phyloP scores from a whole-genome alignment of 371 early-diverging fungal genomes.

The Mortierella sp. region DNA sequence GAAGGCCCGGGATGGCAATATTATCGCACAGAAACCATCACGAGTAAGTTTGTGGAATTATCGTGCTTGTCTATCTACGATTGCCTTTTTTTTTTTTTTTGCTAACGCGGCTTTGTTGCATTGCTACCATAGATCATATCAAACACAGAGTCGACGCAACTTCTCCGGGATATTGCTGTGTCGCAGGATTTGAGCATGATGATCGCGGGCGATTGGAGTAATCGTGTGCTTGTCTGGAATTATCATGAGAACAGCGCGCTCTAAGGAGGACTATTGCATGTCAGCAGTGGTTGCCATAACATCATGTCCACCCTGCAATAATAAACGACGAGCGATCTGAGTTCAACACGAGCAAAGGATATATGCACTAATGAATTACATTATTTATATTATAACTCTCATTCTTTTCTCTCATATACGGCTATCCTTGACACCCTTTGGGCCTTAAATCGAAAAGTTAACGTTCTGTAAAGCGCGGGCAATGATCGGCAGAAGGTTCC shows the following conservation, averaged over 20 bases:
- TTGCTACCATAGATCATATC: constrained; percentile 40
- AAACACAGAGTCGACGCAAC: constrained; percentile 25
- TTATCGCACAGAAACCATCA: constrained; percentile 37
- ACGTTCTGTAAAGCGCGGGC: constrained; percentile 56
- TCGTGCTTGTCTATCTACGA: background rate
- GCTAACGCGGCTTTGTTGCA: no score
- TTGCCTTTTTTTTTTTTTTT: background rate
- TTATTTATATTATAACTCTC: no score
- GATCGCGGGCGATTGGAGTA: constrained; percentile 47
- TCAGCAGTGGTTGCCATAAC: no score
- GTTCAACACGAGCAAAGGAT: no score
- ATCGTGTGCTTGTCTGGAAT: constrained; percentile 46
- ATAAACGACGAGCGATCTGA: no score
- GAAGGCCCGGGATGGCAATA: constrained; percentile 29
- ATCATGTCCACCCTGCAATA: no score
- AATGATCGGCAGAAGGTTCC: constrained; percentile 55
- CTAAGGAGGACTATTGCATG: no score
- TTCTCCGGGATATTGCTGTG: constrained; percentile 39
- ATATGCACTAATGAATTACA: no score
- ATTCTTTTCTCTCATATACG: no score
- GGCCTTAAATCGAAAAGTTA: constrained; percentile 25
- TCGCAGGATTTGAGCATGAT: constrained; percentile 46
- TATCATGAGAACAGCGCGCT: no score
- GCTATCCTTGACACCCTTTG: no score
- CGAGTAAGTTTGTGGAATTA: constrained; percentile 19